Conservation (phyloP, 805 yeast species). For the Cyberlindnera xylosilytica region DNA sequence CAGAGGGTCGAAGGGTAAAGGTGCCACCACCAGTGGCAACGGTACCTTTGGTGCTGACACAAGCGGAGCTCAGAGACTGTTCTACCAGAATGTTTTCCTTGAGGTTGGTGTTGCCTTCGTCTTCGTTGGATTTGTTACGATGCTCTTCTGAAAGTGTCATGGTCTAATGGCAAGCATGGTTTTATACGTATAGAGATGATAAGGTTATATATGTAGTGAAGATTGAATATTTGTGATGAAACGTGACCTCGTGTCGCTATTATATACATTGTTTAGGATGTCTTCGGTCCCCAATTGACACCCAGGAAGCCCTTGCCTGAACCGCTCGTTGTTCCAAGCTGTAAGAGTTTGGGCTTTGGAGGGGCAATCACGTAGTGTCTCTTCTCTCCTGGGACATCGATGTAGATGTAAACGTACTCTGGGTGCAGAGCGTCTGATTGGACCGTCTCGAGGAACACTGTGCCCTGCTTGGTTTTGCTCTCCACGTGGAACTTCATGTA, state of each 20-base stretch:
- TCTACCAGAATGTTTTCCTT: conserved; percentile 8
- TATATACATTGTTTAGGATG: too few species aligned
- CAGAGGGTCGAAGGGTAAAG: background rate
- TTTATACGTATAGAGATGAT: too few species aligned
- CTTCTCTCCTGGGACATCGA: conserved; percentile 70
- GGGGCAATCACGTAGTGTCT: conserved; percentile 72
- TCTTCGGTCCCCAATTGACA: conserved; percentile 82
- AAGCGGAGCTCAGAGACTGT: conserved; percentile 1
- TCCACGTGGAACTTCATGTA: conserved; percentile 86
- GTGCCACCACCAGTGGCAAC: background rate
- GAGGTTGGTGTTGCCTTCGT: conserved; percentile 8
- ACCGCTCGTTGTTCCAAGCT: conserved; percentile 33
- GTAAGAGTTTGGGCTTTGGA: conserved; percentile 44
- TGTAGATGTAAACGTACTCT: conserved; percentile 65
- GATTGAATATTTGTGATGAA: conserved; percentile 1
- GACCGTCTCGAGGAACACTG: conserved; percentile 77
- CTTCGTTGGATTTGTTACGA: conserved; percentile 4
- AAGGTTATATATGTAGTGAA: conserved; percentile 3
- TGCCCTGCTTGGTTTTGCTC: conserved; percentile 59
- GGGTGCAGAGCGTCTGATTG: conserved; percentile 62
- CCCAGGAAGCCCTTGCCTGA: conserved; percentile 67
- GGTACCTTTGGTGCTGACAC: background rate
- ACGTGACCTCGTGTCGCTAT: too few species aligned
- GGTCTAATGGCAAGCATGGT: too few species aligned
- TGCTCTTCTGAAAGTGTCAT: conserved; percentile 3